Evolutionary conservation across 257 asterid genomes (phyloP).

Genomic region (Cordia subcordata): DNA sequence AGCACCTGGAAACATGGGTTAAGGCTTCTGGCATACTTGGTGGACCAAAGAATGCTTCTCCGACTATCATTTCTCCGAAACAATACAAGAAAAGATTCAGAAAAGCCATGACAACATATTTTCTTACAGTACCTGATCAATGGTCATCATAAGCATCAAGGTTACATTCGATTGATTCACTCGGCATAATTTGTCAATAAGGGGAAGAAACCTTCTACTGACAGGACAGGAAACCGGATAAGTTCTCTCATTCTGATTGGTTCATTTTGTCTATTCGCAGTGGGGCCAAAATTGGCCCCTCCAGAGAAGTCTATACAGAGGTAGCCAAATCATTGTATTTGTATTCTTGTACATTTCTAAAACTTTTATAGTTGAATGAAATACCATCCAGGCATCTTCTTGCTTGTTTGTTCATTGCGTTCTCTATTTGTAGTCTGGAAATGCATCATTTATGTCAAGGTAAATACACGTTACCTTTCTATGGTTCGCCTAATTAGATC

Average conservation of each 20-base stretch:
- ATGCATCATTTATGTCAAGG: too few species aligned
- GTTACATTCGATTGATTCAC: not conserved
- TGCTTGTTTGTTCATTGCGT: too few species aligned
- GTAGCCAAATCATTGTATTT: conserved; percentile 4
- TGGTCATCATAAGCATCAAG: conserved; percentile 45
- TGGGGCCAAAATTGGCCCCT: not conserved
- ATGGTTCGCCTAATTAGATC: too few species aligned
- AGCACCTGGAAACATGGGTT: conserved; percentile 96
- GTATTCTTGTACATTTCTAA: conserved; percentile 16
- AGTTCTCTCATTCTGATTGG: conserved; percentile 4
- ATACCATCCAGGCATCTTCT: not conserved
- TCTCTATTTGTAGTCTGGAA: too few species aligned
- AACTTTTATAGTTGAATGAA: conserved; percentile 9
- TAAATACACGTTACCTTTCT: too few species aligned
- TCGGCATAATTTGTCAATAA: conserved; percentile 17
- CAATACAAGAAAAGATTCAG: conserved; percentile 96
- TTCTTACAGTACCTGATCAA: conserved; percentile 89
- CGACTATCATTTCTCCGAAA: conserved; percentile 82
- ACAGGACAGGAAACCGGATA: conserved; percentile 8
- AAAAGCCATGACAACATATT: conserved; percentile 88
- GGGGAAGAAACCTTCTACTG: conserved; percentile 2
- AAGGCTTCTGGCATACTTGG: conserved; percentile 91
- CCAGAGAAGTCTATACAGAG: conserved; percentile 2
- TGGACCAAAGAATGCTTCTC: conserved; percentile 87
- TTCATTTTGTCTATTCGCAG: conserved; percentile 6